Base-by-base conservation (phyloP, 805 yeast genomes). In the Hanseniaspora clermontiae region DNA sequence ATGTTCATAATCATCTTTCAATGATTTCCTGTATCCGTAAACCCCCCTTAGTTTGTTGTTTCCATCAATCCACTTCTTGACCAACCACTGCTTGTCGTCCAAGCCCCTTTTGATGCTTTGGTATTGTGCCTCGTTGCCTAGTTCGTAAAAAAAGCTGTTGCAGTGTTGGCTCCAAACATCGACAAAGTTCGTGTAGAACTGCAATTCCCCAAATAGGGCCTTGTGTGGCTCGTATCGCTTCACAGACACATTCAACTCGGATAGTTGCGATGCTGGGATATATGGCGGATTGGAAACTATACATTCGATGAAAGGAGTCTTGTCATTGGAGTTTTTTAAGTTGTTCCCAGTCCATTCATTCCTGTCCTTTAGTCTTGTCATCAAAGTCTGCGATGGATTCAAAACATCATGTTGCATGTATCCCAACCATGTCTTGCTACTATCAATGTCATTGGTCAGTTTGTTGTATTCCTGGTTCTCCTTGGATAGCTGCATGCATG, bases 271-370 rank as follows among this genome's bases (percentile, higher is more conserved):
- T 90, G 82, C 15, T 11, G 39, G 34, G 9, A 53, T 38, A 64
- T 91, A 91, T 0, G 98, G 98, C 0, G 98, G 98, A 62, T 91
- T 91, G n/a, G 95, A 79, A 0, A 83, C 76, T 0, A 93, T 64
- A 2, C 91, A 55, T 58, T 83, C 84, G 17, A 72, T 65, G 1
- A 47, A 43, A n/a, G 36, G 24, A 6, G 37, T n/a, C 2, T 9
- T 9, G 15, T 29, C 31, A 19, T 50, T 17, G 5, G 9, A 5
- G 9, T n/a, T 17, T 14, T 3, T 7, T 14, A 15, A 9, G 14
- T 3, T 14, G 1, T 31, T 15, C n/a, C 48, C 45, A 3, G 45
- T 12, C 45, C 45, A 42, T 12, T 42, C 45, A 24, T 42, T 15
- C 45, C 11, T 42, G 46, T 38, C 54, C 49, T 17, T 45, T 54